Evolutionary conservation across 164 flowering plant genomes (phyloP), one percentile per base, ranked within the genome.

Genomic region (Vitis riparia): DNA sequence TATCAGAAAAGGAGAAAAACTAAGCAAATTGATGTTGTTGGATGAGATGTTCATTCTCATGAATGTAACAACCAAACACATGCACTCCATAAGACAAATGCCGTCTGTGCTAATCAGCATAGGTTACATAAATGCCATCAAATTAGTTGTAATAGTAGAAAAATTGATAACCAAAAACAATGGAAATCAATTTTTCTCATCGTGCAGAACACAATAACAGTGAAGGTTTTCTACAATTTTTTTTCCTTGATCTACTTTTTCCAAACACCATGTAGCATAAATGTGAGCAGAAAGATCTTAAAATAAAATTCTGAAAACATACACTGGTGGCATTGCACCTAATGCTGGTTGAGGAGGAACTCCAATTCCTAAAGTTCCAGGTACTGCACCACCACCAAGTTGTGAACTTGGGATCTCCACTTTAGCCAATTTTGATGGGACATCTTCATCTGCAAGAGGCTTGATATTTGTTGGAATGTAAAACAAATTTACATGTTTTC

Each of bases 401-500:
- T 77, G 89, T 65, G 87, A 49, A 1, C 86, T 51, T 23, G 94
- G 84, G 60, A 76, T 67, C 3, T 92, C 98, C 50, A 90, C 80
- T 82, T 88, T 95, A 32, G 87, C 83, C 71, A 81, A 30, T 80
- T 95, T 95, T 27, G 89, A 75, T 58, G 89, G 87, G 27, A 70
- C 63, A 30, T 91, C 99, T 66, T 95, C 98, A 19, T 95, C 99
- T 95, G 88, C 79, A 80, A 78, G 51, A 32, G 58, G 14, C 27
- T 66, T 50, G 49, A 44, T 11, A 44, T 50, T 14, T 8, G 29
- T 60, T 27, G 62, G 62, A 55, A 67, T 14, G 37, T 23, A 11
- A 44, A 27, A 55, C 14, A 17, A 59, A 23, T 3, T 12, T 19
- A 66, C 2, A 44, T 15, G 15, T 11, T 60, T 60, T 2, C 3